Evolutionary conservation across 768 basidiomycete species (phyloP).

Genomic region (Suillus subalutaceus): DNA sequence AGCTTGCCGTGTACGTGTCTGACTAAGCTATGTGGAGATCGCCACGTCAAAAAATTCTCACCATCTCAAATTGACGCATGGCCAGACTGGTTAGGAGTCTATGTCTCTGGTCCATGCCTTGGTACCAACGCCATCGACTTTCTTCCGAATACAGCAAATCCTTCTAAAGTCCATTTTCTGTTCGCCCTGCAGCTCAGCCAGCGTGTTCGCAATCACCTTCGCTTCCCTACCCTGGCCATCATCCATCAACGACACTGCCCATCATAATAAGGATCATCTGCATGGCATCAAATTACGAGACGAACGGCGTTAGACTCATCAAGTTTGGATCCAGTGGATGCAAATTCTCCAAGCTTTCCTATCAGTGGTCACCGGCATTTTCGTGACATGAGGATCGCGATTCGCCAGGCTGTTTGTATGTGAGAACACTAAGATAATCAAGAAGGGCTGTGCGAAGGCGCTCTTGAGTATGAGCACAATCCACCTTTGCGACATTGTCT

Average conservation of each 20-base stretch:
- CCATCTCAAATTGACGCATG: no score
- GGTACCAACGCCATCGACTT: no score
- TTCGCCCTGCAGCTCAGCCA: background rate
- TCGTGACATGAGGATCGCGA: constrained; percentile 37
- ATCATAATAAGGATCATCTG: background rate
- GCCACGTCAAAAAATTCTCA: no score
- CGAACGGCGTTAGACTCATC: constrained; percentile 23
- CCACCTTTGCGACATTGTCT: constrained; percentile 82
- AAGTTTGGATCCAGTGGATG: constrained; percentile 34
- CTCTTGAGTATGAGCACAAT: constrained; percentile 56
- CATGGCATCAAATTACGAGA: constrained; percentile 9
- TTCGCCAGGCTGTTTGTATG: constrained; percentile 33
- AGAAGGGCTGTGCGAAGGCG: constrained; percentile 38
- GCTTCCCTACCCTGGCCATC: background rate
- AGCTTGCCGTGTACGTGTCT: no score
- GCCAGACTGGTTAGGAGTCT: no score
- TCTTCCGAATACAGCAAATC: no score
- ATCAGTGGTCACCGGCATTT: constrained; percentile 38
- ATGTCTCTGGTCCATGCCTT: no score
- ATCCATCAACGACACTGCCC: background rate
- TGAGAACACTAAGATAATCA: constrained; percentile 45
- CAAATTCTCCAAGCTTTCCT: constrained; percentile 29
- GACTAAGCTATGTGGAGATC: no score
- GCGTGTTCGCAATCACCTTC: background rate
- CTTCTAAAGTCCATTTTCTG: no score